Evolutionary conservation across 2,329 filamentous ascomycete genomes (phyloP), one percentile per base, ranked within the genome.

Genomic region (Orbilia blumenaviensis): DNA sequence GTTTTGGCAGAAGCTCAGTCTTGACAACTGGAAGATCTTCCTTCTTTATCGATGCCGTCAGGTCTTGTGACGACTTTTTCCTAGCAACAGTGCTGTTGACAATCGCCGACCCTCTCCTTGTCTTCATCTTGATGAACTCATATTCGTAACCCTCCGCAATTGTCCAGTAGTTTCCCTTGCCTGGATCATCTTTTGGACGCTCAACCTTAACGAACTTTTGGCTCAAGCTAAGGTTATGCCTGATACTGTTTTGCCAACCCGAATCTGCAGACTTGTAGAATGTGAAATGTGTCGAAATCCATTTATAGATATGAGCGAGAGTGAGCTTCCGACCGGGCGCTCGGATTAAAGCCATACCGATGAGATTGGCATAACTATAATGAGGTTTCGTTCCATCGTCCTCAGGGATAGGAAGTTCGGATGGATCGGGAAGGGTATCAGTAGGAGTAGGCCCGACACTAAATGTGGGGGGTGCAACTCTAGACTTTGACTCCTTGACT

Each of bases 161-260:
- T 46, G 90, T 89, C 95, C 95, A 98, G 84, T 98, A 98, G 83
- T 97, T 94, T 46, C 95, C 95, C 84, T 98, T 98, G 80, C 95
- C 95, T 2, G 94, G 94, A 81, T 98, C 95, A 81, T 97, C 94
- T 86, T 98, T 98, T 69, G 94, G 93, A 73, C 95, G 89, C 83
- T 97, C 94, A 81, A 96, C 91, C 84, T 98, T 98, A 82, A 94
- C 90, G 81, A 98, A 98, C 52, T 92, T 92, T 84, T 98, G 98
- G 86, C 97, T 96, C 48, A 99, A 86, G 81, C 94, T 97, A 34
- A 99, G 89, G 80, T 99, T 99, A 84, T 99, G 95, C 34, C 95
- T 91, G 82, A 99, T 99, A 85, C 95, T 98, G 83, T 99, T 99
- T 84, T 98, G 94, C 95, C 95, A 99, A 78, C 95, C 94, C 9